Evolutionary conservation across 2,329 filamentous ascomycete species (phyloP), one percentile per base, ranked within the genome.

Genomic region (Calonectria hongkongensis): DNA sequence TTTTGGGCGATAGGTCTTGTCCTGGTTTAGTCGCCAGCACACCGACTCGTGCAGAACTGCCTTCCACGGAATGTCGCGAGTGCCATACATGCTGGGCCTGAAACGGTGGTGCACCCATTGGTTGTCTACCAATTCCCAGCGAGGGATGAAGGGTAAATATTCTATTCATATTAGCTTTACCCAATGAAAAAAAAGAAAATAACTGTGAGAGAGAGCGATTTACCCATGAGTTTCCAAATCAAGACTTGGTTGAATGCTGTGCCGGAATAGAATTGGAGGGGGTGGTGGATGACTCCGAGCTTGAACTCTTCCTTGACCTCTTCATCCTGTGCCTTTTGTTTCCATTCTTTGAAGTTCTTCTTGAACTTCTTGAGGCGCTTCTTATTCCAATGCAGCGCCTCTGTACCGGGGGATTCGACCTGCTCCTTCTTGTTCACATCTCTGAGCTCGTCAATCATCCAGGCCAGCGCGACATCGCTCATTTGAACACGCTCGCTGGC

Each of bases 401-500:
- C 79, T 2, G 83, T 82, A 6, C 10, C 33, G 3, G 66, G 8
- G 13, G 16, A 36, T 36, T 36, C 33, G 8, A 13, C 39, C 0
- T 76, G 66, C 6, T 86, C 81, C 25, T 72, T 68, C 12, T 80
- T 54, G 4, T 83, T 84, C 0, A 86, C 82, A 2, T 83, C 80
- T 76, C 85, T 82, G 7, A 89, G 80, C 74, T 89, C 87, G 2
- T 85, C 83, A 43, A 89, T 85, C 88, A 89, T 89, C 88, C 88
- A 89, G 9, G 84, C 84, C 1, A 89, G 81, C 1, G 88, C 84
- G n/a, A 89, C 84, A 70, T 89, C 87, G 33, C 87, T 89, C 80
- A 89, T 81, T 78, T 86, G 86, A 45, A 86, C 80, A 1, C 27
- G 50, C 28, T 30, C 33, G 33, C 33, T 36, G 33, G 33, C 33